Evolutionary conservation across 2,329 filamentous ascomycete genomes (phyloP), one percentile per base, ranked within the genome.

Genomic region (Cladophialophora immunda): DNA sequence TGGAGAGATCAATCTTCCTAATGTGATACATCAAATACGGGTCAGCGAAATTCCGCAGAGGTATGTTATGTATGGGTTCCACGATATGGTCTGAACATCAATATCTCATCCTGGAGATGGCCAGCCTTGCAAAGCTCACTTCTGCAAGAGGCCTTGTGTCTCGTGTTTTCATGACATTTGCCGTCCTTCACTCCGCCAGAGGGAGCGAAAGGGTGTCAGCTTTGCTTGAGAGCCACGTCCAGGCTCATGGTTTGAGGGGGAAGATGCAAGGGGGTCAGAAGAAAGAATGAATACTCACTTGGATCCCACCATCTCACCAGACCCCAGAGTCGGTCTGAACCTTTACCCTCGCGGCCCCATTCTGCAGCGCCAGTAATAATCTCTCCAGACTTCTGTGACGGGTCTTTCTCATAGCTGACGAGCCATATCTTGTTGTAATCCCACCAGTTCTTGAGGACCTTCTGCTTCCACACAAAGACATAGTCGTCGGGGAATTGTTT

Each of bases 231-330:
- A 38, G 9, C 34, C 34, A 38, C 15, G 34, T 5, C 32, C 32
- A 34, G 32, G 13, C 32, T 7, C 32, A 34, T 11, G 11, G 11
- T 34, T 5, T 34, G 6, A 34, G 13, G n/a, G n/a, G n/a, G n/a
- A n/a, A n/a, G n/a, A n/a, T n/a, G n/a, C 5, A 34, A 34, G 32
- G 11, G 2, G 13, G 32, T 50, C 45, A 50, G 19, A 50, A 25
- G 45, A 19, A 50, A 25, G 19, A 50, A 50, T n/a, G 17, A 19
- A 13, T 25, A 64, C 68, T 60, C 34, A 68, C 68, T 45, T 57
- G 68, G 68, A 70, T 70, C 68, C 58, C 62, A 66, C 58, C 58
- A 58, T 7, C 59, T 64, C 63, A 64, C 59, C 5, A 57, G 6
- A 15, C 62, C 64, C 34, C 58, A 62, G 3, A 70, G 30, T 3